Evolutionary conservation across 306 rosid genomes (phyloP), one percentile per base, ranked within the genome.

Genomic region (Pterocarpus macrocarpus): DNA sequence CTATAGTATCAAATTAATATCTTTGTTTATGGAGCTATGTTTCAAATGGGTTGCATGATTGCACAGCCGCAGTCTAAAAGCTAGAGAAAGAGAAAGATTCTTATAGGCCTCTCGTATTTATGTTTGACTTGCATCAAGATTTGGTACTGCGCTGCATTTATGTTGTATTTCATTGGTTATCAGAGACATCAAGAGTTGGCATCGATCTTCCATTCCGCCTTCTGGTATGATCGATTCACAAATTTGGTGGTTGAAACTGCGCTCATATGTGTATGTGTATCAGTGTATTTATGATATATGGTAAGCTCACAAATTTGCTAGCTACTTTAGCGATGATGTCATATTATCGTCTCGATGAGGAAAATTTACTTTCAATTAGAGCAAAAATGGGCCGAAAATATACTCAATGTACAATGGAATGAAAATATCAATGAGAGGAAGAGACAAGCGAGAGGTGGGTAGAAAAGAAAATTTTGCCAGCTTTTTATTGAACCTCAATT

Each of bases 41-140:
- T 22, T 22, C 28, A 22, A 22, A 80, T 28, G 65, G 66, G 76
- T 5, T 67, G 78, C 73, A 55, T 85, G 82, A 76, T 80, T 77
- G 77, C 72, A 10, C 17, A 55, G 78, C 82, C 82, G 11, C 66
- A 74, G 33, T 73, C 44, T 75, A 47, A 80, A 49, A 68, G 35
- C 32, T 69, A 69, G 63, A 84, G 45, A 14, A 72, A 13, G 13
- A 63, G 44, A 34, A 4, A 61, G 71, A 69, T 80, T 80, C 57
- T 62, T 53, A 30, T 61, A 73, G 45, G 56, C 43, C 30, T 71
- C 14, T 71, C 11, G 2, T 58, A 5, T 32, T 61, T 84, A 32
- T 73, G 65, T 73, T 66, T 83, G 68, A 80, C 69, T 28, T 33
- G 34, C 16, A 64, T 64, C 56, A 53, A 64, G 61, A 80, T 73